Conservation (phyloP, 306 rosid genomes). For the Castanea mollissima region DNA sequence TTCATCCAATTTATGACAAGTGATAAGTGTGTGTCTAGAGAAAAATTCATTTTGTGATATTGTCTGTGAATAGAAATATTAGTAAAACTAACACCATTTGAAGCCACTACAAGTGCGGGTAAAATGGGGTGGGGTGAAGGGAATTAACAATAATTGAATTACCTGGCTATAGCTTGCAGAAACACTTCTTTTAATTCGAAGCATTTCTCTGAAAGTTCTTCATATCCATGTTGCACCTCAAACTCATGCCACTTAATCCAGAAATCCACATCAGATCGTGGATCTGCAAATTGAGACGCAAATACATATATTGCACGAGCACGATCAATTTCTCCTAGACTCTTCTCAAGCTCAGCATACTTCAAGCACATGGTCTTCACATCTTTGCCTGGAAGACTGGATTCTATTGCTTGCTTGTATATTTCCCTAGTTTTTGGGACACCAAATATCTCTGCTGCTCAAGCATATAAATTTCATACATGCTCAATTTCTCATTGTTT, state of each 20-base stretch:
- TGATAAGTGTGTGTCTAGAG: not conserved
- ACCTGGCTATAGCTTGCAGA: slow-evolving; percentile 94
- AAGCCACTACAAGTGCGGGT: not conserved
- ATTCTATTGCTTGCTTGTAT: too few species aligned
- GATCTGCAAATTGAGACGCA: too few species aligned
- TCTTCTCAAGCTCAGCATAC: too few species aligned
- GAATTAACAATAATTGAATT: not conserved
- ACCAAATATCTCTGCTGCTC: too few species aligned
- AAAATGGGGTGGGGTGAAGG: not conserved
- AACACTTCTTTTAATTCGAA: slow-evolving; percentile 86
- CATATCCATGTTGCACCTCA: slow-evolving; percentile 89
- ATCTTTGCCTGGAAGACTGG: too few species aligned
- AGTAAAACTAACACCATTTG: not conserved
- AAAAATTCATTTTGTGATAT: not conserved
- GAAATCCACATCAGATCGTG: slow-evolving; percentile 76
- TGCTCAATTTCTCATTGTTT: too few species aligned
- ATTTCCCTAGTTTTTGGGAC: too few species aligned
- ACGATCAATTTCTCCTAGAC: slow-evolving; percentile 88
- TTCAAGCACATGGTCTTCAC: too few species aligned
- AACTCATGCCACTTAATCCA: slow-evolving; percentile 94
- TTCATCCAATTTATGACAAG: not conserved
- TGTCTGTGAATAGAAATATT: not conserved
- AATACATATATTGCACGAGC: slow-evolving; percentile 67
- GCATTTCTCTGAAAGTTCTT: slow-evolving; percentile 98
- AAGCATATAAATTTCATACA: too few species aligned